These are phyloP conservation scores for Sarcocystis neurona DNA, from an alignment of 169 alveolate genomes.

Conservation along the genomic window DNA sequence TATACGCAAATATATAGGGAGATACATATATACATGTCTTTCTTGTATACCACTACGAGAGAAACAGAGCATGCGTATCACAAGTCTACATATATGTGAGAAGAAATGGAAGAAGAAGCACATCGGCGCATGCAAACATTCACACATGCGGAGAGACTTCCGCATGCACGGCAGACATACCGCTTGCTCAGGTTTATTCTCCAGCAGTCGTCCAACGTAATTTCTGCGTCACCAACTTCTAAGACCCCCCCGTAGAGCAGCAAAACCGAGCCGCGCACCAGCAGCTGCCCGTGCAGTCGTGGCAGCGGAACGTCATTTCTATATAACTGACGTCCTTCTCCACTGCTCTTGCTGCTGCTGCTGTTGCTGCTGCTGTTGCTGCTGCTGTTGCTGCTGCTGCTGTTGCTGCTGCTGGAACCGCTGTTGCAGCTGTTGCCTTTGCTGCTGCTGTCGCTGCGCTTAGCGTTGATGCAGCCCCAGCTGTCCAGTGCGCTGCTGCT, in stretches of 20 bases:
- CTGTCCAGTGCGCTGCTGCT: neutral
- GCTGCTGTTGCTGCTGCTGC: neutral
- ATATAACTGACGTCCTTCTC: neutral
- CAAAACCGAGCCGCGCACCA: conserved; percentile 68
- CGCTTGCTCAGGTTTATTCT: conserved; percentile 74
- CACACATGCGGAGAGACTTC: too few relatives aligned
- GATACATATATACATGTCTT: too few relatives aligned
- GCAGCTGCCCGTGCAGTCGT: conserved; percentile 74
- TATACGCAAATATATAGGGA: too few relatives aligned
- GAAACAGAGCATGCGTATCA: too few relatives aligned
- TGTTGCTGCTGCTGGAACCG: neutral
- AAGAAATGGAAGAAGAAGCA: too few relatives aligned
- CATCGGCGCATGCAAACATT: too few relatives aligned
- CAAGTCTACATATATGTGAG: too few relatives aligned
- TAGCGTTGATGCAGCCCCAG: neutral
- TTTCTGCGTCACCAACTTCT: conserved; percentile 75
- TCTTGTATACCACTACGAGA: too few relatives aligned
- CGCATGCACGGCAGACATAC: conserved; percentile 28
- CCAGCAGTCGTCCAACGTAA: conserved; percentile 82
- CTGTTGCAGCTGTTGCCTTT: conserved; percentile 14
- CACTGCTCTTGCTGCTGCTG: neutral
- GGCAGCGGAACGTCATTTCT: conserved; percentile 68
- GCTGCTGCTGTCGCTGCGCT: neutral
- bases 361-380: neutral
- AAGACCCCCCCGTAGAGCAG: conserved; percentile 78